Base-by-base conservation (phyloP, 495 filamentous ascomycete species). In the Xylaria curta region DNA sequence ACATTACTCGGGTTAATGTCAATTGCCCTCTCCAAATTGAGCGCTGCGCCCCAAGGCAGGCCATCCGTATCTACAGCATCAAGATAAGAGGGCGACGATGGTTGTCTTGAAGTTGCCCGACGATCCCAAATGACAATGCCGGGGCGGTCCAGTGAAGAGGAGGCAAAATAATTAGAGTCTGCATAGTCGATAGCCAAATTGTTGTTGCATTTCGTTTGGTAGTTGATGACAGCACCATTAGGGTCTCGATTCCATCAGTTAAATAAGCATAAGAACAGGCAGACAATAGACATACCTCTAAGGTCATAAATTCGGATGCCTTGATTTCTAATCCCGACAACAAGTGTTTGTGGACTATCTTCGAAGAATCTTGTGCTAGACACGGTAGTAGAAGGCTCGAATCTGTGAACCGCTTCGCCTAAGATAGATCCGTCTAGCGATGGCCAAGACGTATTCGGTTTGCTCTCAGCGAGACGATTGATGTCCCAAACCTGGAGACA, bases 401-500 rank as follows among this genome's bases (percentile, higher is more conserved):
- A 82, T 59, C 92, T 89, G 76, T 91, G 82, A 58, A 88, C 76
- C 12, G 94, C 91, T 75, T 94, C 93, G 42, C 84, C 76, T 38
- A 82, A 77, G 13, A 80, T 75, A 19, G 79, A 76, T 1, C 77
- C 72, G 31, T 83, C 81, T 15, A 77, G 70, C 24, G 81, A 79
- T 56, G 83, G 81, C 72, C 85, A 82, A 4, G 76, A 58, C 38
- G 72, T 38, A 12, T 77, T 71, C 21, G 76, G 60, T 71, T 87
- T 83, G 72, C 83, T 81, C 9, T 83, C 78, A 19, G 89, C 81
- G 24, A 91, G 81, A 51, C 90, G 90, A 72, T 90, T 92, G 64
- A 97, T 86, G 80, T 99, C 97, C 91, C 95, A 99, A 38, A 98
- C 91, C 76, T 97, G 94, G 54, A 99, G 85, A 76, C 94, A 97